Evolutionary conservation across 2,329 filamentous ascomycete species (phyloP).

Genomic region (Ceratocystis albifundus): DNA sequence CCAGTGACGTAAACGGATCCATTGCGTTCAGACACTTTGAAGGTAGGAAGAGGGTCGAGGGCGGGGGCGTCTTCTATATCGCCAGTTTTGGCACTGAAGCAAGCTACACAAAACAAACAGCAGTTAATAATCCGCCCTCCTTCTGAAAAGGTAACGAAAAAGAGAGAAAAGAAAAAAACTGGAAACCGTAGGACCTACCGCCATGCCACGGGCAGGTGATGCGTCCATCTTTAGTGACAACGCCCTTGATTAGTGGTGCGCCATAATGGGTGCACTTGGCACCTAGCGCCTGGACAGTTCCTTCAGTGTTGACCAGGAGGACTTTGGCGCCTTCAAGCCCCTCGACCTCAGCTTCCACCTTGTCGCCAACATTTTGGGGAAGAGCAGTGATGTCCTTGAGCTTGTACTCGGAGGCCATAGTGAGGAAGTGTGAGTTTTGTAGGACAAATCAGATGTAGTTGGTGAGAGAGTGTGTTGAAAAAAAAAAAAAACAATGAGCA

Average conservation of each 20-base stretch:
- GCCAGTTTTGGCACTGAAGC: constrained; percentile 79
- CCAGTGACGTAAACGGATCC: constrained; percentile 76
- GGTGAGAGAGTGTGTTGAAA: neutral
- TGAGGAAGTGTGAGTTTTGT: neutral
- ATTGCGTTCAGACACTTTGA: constrained; percentile 68
- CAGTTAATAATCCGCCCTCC: neutral
- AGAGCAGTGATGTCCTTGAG: constrained; percentile 69
- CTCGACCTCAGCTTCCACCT: constrained; percentile 81
- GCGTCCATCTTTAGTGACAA: constrained; percentile 68
- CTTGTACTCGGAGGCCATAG: constrained; percentile 43
- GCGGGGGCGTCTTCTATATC: constrained; percentile 94
- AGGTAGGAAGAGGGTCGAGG: constrained; percentile 72
- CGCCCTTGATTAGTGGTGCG: constrained; percentile 74
- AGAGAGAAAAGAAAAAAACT: neutral
- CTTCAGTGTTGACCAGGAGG: constrained; percentile 66
- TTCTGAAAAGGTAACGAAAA: too few species aligned
- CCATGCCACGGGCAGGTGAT: constrained; percentile 96
- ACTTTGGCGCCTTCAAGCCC: constrained; percentile 80
- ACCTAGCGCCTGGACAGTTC: constrained; percentile 66
- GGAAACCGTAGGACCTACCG: constrained; percentile 42
- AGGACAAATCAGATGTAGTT: neutral
- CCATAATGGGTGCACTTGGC: constrained; percentile 87
- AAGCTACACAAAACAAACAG: constrained; percentile 45
- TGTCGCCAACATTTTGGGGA: constrained; percentile 51
- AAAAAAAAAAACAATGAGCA: neutral